These are phyloP conservation scores for Amorphotheca resinae DNA, from an alignment of 495 filamentous ascomycete species.

Conservation along the genomic window DNA sequence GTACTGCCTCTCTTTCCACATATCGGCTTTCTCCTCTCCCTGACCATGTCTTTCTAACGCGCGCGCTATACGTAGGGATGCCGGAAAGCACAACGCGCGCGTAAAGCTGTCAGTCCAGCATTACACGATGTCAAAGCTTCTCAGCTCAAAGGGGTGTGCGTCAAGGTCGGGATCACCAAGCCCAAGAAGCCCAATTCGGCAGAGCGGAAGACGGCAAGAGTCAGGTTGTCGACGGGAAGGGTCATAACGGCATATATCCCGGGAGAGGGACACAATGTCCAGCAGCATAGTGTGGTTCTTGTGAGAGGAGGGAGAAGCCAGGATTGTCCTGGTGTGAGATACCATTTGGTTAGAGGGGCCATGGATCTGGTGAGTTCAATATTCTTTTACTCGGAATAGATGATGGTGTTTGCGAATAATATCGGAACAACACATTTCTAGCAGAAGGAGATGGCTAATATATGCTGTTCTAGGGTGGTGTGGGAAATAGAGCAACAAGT, in stretches of 20 bases:
- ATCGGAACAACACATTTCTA: conserved; percentile 3
- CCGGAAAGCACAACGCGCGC: conserved; percentile 59
- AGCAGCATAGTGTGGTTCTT: conserved; percentile 94
- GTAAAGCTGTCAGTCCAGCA: conserved; percentile 77
- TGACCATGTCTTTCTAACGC: background rate
- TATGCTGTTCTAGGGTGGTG: conserved; percentile 58
- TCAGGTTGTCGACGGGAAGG: conserved; percentile 76
- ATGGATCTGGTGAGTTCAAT: conserved; percentile 72
- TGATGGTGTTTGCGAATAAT: conserved; percentile 1
- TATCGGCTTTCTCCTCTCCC: background rate
- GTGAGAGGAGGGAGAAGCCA: conserved; percentile 82
- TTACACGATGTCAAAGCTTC: conserved; percentile 55
- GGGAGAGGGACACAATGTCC: conserved; percentile 96
- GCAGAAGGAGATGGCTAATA: conserved; percentile 13
- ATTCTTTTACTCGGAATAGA: conserved; percentile 1
- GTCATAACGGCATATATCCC: conserved; percentile 86
- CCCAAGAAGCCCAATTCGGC: conserved; percentile 99
- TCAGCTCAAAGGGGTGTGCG: conserved; percentile 85
- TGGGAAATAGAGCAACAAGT: conserved; percentile 66
- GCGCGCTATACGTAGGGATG: conserved; percentile 44
- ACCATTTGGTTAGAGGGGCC: conserved; percentile 81
- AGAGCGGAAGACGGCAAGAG: conserved; percentile 81
- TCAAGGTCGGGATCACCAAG: conserved; percentile 82
- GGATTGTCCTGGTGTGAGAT: conserved; percentile 98
- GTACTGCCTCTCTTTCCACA: conserved; percentile 21